Conservation (phyloP, 2,329 filamentous ascomycete genomes). For the Pseudogymnoascus sp. region DNA sequence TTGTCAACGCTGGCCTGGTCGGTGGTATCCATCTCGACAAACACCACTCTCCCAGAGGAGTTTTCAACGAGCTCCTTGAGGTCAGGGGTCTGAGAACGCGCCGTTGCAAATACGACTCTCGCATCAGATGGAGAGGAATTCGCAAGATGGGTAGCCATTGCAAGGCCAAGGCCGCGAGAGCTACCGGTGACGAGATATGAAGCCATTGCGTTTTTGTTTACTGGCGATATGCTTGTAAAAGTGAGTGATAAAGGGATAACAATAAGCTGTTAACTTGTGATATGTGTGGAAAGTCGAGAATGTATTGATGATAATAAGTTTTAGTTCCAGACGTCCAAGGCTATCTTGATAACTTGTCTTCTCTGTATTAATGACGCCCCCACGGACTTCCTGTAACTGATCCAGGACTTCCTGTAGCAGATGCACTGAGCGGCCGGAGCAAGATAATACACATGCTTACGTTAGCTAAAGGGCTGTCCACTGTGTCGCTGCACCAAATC, state of each 20-base stretch:
- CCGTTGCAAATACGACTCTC: background rate
- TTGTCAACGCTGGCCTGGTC: background rate
- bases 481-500: background rate
- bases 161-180: constrained; percentile 21
- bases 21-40: background rate
- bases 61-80: background rate
- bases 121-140: background rate
- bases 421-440: background rate
- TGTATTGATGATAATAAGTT: background rate
- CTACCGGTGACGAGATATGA: constrained; percentile 19
- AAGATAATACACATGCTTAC: background rate
- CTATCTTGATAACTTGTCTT: background rate
- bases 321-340: background rate
- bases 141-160: constrained; percentile 18
- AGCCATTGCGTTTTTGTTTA: constrained; percentile 9
- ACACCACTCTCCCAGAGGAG: background rate
- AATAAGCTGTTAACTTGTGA: background rate
- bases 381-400: background rate
- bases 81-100: background rate
- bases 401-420: background rate
- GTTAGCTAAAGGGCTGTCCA: background rate
- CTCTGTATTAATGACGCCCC: background rate
- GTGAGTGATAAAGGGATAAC: background rate
- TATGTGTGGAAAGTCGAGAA: background rate
- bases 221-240: background rate